Percentiles rank a stretch among this genome's conserved stretches.
phyloP scores from a whole-genome alignment of 768 basidiomycete genomes.

The Auriscalpium vulgare region DNA sequence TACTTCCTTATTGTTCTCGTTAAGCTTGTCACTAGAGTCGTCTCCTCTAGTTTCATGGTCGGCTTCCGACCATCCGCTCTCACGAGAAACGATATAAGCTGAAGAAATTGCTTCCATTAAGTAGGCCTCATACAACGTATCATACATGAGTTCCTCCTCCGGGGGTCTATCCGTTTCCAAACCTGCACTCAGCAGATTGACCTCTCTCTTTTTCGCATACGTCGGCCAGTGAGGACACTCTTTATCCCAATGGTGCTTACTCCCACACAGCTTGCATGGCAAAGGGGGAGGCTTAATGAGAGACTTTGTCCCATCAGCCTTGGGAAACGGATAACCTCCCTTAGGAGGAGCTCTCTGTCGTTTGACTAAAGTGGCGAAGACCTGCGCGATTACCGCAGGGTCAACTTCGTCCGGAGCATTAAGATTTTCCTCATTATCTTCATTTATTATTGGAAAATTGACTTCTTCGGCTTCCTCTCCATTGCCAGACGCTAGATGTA shows the following conservation, averaged over 20 bases:
- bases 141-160: constrained; percentile 25
- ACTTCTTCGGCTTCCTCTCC: no score
- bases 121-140: background rate
- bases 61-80: no score
- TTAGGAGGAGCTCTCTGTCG: background rate
- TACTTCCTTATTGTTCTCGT: no score
- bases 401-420: no score
- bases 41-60: no score
- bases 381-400: no score
- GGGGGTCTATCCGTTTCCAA: constrained; percentile 16
- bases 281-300: background rate
- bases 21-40: no score
- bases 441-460: no score
- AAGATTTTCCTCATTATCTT: no score
- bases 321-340: background rate
- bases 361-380: no score
- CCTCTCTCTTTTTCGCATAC: constrained; percentile 12
- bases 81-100: background rate
- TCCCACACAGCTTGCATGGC: constrained; percentile 19
- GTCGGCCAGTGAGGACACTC: constrained; percentile 23
- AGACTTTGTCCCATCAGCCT: background rate
- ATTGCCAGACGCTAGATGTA: no score
- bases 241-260: constrained; percentile 26
- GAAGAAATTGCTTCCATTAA: background rate
- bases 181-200: constrained; percentile 7